Percentiles rank a stretch among this genome's conserved stretches.
These are phyloP conservation scores for Thalassiosira tumida DNA, from an alignment of 352 stramenopile genomes.

Conservation along the genomic window DNA sequence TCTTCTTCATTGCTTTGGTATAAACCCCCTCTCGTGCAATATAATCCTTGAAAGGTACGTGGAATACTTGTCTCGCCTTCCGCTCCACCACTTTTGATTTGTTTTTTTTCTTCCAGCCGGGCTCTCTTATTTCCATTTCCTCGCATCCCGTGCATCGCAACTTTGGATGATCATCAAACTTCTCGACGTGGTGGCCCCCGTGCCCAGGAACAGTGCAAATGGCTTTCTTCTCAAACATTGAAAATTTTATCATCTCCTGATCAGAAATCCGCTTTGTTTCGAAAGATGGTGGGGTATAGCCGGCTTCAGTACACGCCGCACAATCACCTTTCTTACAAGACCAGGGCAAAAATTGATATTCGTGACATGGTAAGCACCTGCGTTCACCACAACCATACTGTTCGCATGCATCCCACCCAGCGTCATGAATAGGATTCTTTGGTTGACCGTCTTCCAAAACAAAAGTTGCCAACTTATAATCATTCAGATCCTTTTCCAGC, in stretches of 20 bases:
- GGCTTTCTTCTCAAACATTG: neutral
- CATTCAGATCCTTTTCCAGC: neutral
- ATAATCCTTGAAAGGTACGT: neutral
- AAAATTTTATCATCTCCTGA: neutral
- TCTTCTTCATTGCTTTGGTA: neutral
- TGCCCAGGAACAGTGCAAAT: neutral
- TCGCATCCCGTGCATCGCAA: neutral
- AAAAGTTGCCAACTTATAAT: neutral
- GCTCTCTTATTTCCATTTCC: neutral
- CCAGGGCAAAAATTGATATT: neutral
- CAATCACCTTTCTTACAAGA: neutral
- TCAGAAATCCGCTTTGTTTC: neutral
- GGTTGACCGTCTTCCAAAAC: neutral
- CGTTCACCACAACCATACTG: neutral
- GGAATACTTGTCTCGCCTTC: neutral
- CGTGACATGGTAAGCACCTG: neutral
- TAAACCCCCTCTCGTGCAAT: neutral
- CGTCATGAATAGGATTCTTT: neutral
- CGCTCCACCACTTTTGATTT: neutral
- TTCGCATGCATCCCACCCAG: neutral
- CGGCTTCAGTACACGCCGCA: neutral
- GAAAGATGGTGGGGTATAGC: neutral
- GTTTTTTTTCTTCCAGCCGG: neutral
- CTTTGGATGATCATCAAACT: neutral
- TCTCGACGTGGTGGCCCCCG: neutral